Conservation (phyloP, 768 basidiomycete genomes). For the Cystofilobasidium macerans region DNA sequence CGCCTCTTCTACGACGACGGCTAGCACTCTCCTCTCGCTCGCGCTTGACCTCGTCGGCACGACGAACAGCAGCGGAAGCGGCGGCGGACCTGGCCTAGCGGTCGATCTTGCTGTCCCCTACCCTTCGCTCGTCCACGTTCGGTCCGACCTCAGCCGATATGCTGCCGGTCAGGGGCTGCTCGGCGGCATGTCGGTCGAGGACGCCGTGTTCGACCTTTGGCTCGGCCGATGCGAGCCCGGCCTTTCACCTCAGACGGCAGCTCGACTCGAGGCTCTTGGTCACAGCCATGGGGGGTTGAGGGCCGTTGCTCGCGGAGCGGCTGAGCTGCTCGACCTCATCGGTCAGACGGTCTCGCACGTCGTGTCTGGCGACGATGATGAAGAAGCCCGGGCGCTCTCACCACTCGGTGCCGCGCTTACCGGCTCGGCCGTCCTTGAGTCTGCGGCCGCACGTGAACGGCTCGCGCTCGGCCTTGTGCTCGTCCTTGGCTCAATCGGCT, state of each 20-base stretch:
- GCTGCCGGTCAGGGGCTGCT: not conserved
- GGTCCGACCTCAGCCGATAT: not conserved
- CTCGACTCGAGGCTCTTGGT: not conserved
- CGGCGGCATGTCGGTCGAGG: not conserved
- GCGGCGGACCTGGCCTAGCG: too few relatives aligned
- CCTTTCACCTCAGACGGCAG: not conserved
- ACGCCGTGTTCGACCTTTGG: conserved; percentile 13
- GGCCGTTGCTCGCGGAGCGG: not conserved
- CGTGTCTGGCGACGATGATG: not conserved
- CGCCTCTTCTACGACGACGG: too few relatives aligned
- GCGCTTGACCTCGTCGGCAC: not conserved
- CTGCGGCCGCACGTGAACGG: conserved; percentile 27
- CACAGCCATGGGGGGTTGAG: not conserved
- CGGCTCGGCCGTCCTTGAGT: conserved; percentile 26
- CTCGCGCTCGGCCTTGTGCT: conserved; percentile 30
- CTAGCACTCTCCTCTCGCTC: not conserved
- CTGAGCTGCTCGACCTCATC: not conserved
- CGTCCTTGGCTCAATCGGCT: conserved; percentile 24
- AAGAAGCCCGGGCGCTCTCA: conserved; percentile 14
- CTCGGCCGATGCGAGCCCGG: not conserved
- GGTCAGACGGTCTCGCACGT: not conserved
- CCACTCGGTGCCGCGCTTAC: conserved; percentile 31
- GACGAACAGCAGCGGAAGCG: too few relatives aligned
- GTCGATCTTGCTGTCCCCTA: too few relatives aligned
- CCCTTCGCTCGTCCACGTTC: not conserved